Base-by-base conservation (phyloP, 176 grass and related monocot species). In the Urochloa ruziziensis region DNA sequence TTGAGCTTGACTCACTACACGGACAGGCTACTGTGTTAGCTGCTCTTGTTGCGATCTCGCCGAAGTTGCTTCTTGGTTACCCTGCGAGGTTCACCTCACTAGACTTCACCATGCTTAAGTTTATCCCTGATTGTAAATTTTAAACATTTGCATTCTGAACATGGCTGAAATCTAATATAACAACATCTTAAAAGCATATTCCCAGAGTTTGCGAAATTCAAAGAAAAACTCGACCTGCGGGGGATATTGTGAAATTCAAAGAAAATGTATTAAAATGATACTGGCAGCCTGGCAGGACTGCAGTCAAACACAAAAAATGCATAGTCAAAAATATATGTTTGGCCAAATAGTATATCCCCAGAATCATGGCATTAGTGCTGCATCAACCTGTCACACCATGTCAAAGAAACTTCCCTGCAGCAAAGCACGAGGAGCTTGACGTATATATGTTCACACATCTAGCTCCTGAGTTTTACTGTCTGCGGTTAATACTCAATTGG, bases 11-110 rank as follows among this genome's bases (percentile, higher is more conserved):
- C 46, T 90, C 85, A 12, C 77, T 98, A 53, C 96, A 98, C 64
- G 96, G 96, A 73, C 96, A 95, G 79, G 91, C 96, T 64, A 82
- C 91, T 82, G 84, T 98, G 75, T 82, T 98, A 86, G 96, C 91
- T 67, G 85, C 96, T 87, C 89, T 98, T 64, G 93, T 95, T 77
- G 89, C 91, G 10, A 92, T 95, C 79, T 98, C 96, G 17, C 96
- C 93, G 48, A 95, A 98, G 58, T 80, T 98, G 74, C 86, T 93
- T 85, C 93, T 98, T 87, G 93, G 96, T 77, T 95, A 98, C 89
- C 96, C 96, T 89, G 85, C 93, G 78, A 98, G 95, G 95, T 98
- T 84, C 44, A 67, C 65, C 56, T 89, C 54, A 64, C 63, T 79
- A 47, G 80, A 77, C 39, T 86, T 85, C 14, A 3, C 25, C 5